Evolutionary conservation across 2,329 filamentous ascomycete species (phyloP).

Genomic region (Sporothrix inflata): DNA sequence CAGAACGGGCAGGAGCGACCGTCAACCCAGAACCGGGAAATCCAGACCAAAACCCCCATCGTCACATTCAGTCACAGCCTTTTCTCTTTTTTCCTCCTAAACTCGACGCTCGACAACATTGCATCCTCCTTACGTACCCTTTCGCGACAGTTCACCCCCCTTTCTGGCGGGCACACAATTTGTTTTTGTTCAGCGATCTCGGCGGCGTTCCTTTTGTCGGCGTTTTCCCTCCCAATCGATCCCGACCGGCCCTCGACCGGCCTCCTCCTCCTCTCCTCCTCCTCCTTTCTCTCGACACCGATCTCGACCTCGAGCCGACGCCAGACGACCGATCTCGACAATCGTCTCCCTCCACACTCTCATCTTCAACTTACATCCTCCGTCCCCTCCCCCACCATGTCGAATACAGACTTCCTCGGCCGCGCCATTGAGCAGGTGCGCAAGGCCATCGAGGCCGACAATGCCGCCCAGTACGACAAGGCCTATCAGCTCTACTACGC

Average conservation of each 20-base stretch:
- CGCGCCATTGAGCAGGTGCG: slow-evolving; percentile 96
- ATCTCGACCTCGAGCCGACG: background rate
- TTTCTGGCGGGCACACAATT: background rate
- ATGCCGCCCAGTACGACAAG: slow-evolving; percentile 93
- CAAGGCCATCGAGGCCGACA: slow-evolving; percentile 96
- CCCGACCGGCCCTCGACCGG: background rate
- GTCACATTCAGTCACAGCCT: background rate
- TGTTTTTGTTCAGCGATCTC: background rate
- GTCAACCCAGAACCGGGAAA: background rate
- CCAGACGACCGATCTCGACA: background rate
- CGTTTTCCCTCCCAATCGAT: slow-evolving; percentile 16
- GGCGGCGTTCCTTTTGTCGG: slow-evolving; percentile 11
- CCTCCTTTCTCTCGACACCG: background rate
- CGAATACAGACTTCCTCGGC: slow-evolving; percentile 94
- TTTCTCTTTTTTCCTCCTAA: background rate
- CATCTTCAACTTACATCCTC: background rate
- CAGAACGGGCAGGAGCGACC: background rate
- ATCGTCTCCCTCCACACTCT: background rate
- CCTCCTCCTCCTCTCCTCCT: background rate
- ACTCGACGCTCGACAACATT: background rate
- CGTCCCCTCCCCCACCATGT: slow-evolving; percentile 66
- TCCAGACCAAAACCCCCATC: background rate
- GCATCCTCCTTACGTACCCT: background rate
- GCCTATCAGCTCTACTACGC: slow-evolving; percentile 96
- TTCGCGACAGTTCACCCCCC: background rate